phyloP scores from a whole-genome alignment of 345 rosid genomes.

The Rubroshorea leprosula region DNA sequence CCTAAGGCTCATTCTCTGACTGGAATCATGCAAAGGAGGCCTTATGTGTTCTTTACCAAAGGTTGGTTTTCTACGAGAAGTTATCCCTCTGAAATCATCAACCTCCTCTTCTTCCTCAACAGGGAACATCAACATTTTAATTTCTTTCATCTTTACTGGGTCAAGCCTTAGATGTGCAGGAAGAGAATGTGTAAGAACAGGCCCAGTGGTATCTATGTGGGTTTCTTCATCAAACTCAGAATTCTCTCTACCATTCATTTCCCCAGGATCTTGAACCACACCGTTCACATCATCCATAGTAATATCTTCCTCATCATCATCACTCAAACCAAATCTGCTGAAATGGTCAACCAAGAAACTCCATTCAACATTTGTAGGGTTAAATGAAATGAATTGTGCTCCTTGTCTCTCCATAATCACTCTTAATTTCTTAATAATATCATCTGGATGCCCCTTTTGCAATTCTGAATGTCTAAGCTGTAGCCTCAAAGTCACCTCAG shows the following conservation, averaged over 20 bases:
- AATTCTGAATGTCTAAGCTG: slow-evolving; percentile 19
- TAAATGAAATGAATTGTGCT: slow-evolving; percentile 64
- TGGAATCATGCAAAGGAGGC: slow-evolving; percentile 34
- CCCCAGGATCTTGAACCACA: slow-evolving; percentile 29
- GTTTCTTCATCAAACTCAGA: slow-evolving; percentile 40
- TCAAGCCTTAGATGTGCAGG: slow-evolving; percentile 95
- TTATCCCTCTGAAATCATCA: slow-evolving; percentile 34
- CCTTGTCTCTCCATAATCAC: slow-evolving; percentile 60
- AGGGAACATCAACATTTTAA: slow-evolving; percentile 94
- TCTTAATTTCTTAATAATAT: slow-evolving; percentile 43
- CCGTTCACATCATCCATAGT: slow-evolving; percentile 53
- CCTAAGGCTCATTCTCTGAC: slow-evolving; percentile 43
- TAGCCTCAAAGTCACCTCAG: slow-evolving; percentile 69
- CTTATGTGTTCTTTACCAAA: slow-evolving; percentile 39
- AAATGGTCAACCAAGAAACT: slow-evolving; percentile 78
- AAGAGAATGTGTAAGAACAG: slow-evolving; percentile 88
- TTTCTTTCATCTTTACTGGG: slow-evolving; percentile 75
- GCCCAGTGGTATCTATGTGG: slow-evolving; percentile 36
- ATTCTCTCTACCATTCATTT: slow-evolving; percentile 37
- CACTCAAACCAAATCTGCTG: slow-evolving; percentile 90
- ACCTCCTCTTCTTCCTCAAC: slow-evolving; percentile 46
- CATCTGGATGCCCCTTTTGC: slow-evolving; percentile 23
- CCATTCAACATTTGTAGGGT: slow-evolving; percentile 58
- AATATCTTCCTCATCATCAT: slow-evolving; percentile 89
- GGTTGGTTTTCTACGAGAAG: slow-evolving; percentile 36